Conservation (phyloP, 371 early-diverging fungal genomes). For the Parasitella parasitica region DNA sequence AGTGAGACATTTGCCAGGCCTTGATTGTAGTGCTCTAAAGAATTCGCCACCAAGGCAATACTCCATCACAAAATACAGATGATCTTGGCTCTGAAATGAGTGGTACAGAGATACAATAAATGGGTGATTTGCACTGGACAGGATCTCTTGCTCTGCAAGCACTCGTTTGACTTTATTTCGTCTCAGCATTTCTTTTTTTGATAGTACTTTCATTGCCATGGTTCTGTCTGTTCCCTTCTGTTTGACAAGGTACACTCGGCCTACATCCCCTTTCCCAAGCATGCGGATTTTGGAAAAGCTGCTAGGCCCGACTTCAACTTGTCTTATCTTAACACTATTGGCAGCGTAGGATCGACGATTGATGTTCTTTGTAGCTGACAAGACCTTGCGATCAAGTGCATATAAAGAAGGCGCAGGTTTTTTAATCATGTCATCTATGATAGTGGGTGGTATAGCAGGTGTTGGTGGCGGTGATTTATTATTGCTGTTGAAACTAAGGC, state of each 20-base stretch:
- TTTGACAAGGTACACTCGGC: conserved; percentile 91
- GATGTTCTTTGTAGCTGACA: background rate
- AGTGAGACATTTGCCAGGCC: conserved; percentile 79
- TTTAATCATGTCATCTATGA: conserved; percentile 5
- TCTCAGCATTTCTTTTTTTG: conserved; percentile 93
- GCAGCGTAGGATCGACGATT: conserved; percentile 72
- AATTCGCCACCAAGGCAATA: conserved; percentile 99
- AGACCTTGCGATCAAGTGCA: background rate
- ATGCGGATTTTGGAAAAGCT: conserved; percentile 82
- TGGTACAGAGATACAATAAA: conserved; percentile 97
- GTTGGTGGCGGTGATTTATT: background rate
- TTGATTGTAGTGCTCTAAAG: conserved; percentile 79
- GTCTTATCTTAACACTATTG: conserved; percentile 77
- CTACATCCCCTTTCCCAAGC: conserved; percentile 96
- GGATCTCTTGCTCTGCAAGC: conserved; percentile 93
- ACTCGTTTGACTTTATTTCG: conserved; percentile 95
- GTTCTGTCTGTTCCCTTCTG: conserved; percentile 79
- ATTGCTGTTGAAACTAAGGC: background rate
- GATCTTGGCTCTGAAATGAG: conserved; percentile 92
- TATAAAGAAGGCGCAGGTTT: conserved; percentile 3
- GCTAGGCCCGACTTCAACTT: conserved; percentile 40
- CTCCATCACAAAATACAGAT: conserved; percentile 97
- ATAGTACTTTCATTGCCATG: conserved; percentile 91
- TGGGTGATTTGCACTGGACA: conserved; percentile 91
- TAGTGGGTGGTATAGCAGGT: background rate